Evolutionary conservation across 768 basidiomycete genomes (phyloP), one percentile per base, ranked within the genome.

Genomic region (Phallus indusiatus): DNA sequence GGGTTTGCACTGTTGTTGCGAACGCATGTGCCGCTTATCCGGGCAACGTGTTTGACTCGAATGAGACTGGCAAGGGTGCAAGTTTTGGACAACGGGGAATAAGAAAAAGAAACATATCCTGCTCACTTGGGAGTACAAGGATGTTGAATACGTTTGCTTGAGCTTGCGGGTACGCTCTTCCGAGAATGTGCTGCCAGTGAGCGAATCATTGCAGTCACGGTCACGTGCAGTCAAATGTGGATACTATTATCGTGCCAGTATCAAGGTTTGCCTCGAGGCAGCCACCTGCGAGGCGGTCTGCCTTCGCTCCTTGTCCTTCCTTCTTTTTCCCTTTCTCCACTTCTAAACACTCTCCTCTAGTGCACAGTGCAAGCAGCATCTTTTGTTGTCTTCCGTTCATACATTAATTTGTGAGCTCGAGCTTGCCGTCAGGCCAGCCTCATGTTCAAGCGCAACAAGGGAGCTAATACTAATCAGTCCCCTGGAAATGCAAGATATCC

Each of bases 41-140:
- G 42, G 49, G 69, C 36, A 35, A 64, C 33, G 64, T 81, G 74
- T 62, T 78, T 74, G 53, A 87, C 72, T n/a, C n/a, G n/a, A n/a
- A n/a, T n/a, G 56, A 82, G 79, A 42, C 35, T 61, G 65, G 42
- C 65, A 62, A 55, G 61, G 52, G 42, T 57, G 58, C 47, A 66
- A 54, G 22, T 68, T 61, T 35, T 65, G 54, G 22, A 68, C 68
- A 20, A 72, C 2, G 7, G 7, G 7, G 28, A 28, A 28, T 3
- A 2, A 28, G 28, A 3, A 28, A 28, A 28, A 28, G 28, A 28
- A 2, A 28, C 2, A 7, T 7, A 28, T 28, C 28, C 7, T 2
- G 28, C 28, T 28, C 7, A 28, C 28, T 28, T 28, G 28, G 28
- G 28, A 2, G 28, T 28, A 28, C 28, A 64, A 72, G 73, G 73